These are phyloP conservation scores for Russula virescens DNA, from an alignment of 768 basidiomycete genomes.

Conservation along the genomic window DNA sequence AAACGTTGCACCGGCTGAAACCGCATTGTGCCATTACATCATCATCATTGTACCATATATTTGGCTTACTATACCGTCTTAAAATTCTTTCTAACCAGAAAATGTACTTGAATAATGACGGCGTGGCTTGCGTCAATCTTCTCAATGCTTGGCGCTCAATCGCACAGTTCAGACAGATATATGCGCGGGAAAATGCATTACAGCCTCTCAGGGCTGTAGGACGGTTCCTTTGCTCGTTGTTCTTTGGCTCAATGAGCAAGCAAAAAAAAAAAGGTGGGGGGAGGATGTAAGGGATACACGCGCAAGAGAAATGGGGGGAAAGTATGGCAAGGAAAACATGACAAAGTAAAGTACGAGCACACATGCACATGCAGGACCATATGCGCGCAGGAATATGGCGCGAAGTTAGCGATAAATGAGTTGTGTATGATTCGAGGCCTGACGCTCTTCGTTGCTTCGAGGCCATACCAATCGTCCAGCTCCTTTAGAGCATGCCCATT, in stretches of 20 bases:
- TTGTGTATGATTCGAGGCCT: neutral
- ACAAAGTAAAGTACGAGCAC: neutral
- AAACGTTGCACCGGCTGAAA: neutral
- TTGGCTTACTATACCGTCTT: neutral
- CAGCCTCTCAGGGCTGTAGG: slow-evolving; percentile 11
- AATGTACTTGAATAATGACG: neutral
- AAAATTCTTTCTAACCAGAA: neutral
- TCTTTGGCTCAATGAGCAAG: slow-evolving; percentile 7
- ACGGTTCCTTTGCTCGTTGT: slow-evolving; percentile 10
- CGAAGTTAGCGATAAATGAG: slow-evolving; percentile 18
- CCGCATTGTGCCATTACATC: neutral
- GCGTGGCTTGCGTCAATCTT: too few species aligned
- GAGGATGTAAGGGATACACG: neutral
- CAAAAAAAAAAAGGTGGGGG: neutral
- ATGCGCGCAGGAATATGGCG: neutral
- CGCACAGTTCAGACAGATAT: neutral
- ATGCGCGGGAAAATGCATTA: slow-evolving; percentile 8
- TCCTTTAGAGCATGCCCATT: slow-evolving; percentile 57
- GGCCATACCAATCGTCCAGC: neutral
- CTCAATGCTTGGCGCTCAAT: neutral
- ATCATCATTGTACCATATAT: neutral
- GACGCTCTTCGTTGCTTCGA: slow-evolving; percentile 1
- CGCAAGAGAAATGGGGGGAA: neutral
- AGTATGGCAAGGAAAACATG: neutral
- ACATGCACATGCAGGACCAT: neutral